Base-by-base conservation (phyloP, 768 basidiomycete species). In the Termitomyces sp. region DNA sequence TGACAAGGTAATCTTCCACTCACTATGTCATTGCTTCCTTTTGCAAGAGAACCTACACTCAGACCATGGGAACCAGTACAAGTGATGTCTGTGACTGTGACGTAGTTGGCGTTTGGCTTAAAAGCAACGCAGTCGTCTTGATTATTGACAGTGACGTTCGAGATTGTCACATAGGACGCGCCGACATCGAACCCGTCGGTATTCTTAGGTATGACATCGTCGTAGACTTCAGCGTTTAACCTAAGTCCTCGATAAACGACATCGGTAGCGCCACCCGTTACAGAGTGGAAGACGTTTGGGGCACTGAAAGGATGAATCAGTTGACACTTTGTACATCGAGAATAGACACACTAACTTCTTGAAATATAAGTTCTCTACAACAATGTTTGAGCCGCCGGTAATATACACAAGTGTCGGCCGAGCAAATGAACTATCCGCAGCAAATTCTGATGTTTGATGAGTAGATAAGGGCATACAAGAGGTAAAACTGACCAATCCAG, bases 51-150 rank as follows among this genome's bases (percentile, higher is more conserved):
- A 15, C 73, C 73, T 8, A 74, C 71, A 7, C 71, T 72, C 12
- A 74, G 66, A 25, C 73, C 72, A 59, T 72, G 73, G 14, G 72
- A 73, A 32, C 72, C 73, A 57, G 52, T 69, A 58, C 73, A 74
- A 43, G 70, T 74, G 31, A 74, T 72, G 29, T 69, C 67, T 25
- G 65, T 70, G 9, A 71, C 70, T 0, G 64, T 62, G 0, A 69
- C 71, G 38, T 68, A 72, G 60, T 73, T 70, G 12, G 69, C 67
- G 5, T 71, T 71, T 2, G 70, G 60, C 59, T 74, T 73, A 61
- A 74, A 67, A 3, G 69, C 72, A n/a, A 74, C 69, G 47, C 73
- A 74, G 57, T 74, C 72, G 50, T 74, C 73, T 66, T 71, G 59
- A 42, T 74, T 74, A 2, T 57, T 56, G 37, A 74, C 69, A 3